Evolutionary conservation across 1,139 yeast species (phyloP), one percentile per base, ranked within the genome.

Genomic region (Debaryomyces coudertii): DNA sequence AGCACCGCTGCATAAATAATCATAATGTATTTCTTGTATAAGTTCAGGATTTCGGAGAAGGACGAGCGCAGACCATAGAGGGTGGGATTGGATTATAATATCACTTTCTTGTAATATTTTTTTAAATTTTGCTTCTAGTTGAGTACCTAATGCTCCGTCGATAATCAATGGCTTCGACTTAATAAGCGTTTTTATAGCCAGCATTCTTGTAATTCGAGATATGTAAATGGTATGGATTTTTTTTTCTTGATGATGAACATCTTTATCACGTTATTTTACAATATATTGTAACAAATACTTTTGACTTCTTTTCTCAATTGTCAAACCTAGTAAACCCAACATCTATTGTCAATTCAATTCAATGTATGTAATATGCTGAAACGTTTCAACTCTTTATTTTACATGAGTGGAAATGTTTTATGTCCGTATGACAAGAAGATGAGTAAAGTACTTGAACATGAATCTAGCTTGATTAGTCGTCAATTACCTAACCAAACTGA

Each of bases 51-150:
- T 61, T n/a, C 71, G 65, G 6, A 77, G 53, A 11, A 84, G 68
- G 0, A 80, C 77, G 46, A 71, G 62, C 1, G 86, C 85, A 1
- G 88, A 80, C 93, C 92, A 86, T 14, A 85, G 66, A 4, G 74
- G 72, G 27, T 42, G 38, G 20, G 51, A 39, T 29, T 53, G 42
- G 24, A 40, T 29, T 5, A 50, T 53, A 7, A 54, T 46, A 31
- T n/a, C 20, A 5, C 9, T 12, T 16, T 16, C 22, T 16, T 31
- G 35, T 7, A 31, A 31, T 16, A 31, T 7, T 31, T 31, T 31
- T 1, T 15, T 16, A 22, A 31, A 31, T 2, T 50, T 15, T 15
- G 54, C 50, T 43, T 65, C 70, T 15, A 68, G 49, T 43, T 62
- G 64, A 1, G 70, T 66, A 1, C 72, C 72, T 23, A 68, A 50